Evolutionary conservation across 768 basidiomycete genomes (phyloP).

Genomic region (Mycena rebaudengoi): DNA sequence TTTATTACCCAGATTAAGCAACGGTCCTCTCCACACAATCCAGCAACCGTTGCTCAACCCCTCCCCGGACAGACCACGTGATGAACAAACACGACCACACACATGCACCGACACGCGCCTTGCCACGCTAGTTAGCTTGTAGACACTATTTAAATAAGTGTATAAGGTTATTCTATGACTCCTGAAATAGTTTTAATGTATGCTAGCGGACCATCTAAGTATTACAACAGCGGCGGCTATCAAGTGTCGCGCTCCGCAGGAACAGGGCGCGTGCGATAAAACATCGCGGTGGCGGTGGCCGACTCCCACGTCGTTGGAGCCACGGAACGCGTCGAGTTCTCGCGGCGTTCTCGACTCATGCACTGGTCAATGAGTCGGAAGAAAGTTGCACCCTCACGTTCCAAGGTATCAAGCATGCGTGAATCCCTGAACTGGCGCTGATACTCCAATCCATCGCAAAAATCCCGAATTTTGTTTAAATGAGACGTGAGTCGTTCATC

Average conservation of each 20-base stretch:
- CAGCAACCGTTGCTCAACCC: no score
- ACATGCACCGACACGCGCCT: no score
- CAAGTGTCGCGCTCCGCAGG: conserved; percentile 1
- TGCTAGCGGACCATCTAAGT: no score
- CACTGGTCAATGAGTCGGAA: not conserved
- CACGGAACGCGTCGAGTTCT: not conserved
- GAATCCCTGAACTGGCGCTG: conserved; percentile 4
- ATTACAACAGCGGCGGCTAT: no score
- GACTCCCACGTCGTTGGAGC: conserved; percentile 8
- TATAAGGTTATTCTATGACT: no score
- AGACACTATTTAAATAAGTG: no score
- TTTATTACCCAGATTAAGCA: no score
- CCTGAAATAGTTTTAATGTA: no score
- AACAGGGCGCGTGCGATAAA: not conserved
- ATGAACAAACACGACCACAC: no score
- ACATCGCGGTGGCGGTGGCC: conserved; percentile 12
- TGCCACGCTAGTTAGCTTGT: no score
- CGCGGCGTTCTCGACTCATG: not conserved
- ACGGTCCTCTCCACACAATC: no score
- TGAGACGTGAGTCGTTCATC: not conserved
- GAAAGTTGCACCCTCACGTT: not conserved
- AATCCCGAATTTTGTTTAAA: not conserved
- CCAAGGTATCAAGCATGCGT: conserved; percentile 5
- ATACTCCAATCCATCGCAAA: conserved; percentile 12
- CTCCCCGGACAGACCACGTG: no score